Conservation (phyloP, 192 early-diverging fungal species). For the Entomortierella chlamydospora region DNA sequence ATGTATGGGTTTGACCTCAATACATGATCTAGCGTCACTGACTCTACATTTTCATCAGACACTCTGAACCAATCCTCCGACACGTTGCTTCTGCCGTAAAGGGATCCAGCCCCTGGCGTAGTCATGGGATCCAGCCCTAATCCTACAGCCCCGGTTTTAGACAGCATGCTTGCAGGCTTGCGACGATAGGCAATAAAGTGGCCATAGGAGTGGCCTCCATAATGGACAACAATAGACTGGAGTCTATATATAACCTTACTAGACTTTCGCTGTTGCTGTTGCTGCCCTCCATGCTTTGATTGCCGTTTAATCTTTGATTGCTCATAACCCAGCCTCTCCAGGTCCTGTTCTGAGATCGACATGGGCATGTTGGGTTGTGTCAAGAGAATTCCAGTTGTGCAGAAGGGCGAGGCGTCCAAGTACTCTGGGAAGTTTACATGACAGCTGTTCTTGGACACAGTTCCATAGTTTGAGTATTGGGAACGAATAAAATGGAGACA, state of each 20-base stretch:
- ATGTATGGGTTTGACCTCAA: conserved; percentile 80
- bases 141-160: conserved; percentile 38
- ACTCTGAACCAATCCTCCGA: conserved; percentile 72
- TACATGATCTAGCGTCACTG: conserved; percentile 66
- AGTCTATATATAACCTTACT: conserved; percentile 61
- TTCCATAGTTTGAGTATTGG: conserved; percentile 76
- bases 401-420: conserved; percentile 79
- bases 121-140: conserved; percentile 24
- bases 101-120: conserved; percentile 25
- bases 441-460: conserved; percentile 83
- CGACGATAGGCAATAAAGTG: conserved; percentile 85
- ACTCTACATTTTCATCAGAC: conserved; percentile 77
- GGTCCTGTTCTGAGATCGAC: conserved; percentile 42
- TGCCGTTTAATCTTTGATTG: background rate
- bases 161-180: conserved; percentile 34
- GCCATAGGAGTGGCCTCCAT: conserved; percentile 79
- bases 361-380: conserved; percentile 69
- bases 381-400: conserved; percentile 68
- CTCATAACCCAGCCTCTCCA: conserved; percentile 18
- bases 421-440: conserved; percentile 84
- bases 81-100: conserved; percentile 4
- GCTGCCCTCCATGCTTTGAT: conserved; percentile 1
- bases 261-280: background rate
- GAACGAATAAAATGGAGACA: conserved; percentile 90
- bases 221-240: conserved; percentile 76